phyloP scores from a whole-genome alignment of 2,329 filamentous ascomycete genomes.

The Hymenoscyphus fraxineus region DNA sequence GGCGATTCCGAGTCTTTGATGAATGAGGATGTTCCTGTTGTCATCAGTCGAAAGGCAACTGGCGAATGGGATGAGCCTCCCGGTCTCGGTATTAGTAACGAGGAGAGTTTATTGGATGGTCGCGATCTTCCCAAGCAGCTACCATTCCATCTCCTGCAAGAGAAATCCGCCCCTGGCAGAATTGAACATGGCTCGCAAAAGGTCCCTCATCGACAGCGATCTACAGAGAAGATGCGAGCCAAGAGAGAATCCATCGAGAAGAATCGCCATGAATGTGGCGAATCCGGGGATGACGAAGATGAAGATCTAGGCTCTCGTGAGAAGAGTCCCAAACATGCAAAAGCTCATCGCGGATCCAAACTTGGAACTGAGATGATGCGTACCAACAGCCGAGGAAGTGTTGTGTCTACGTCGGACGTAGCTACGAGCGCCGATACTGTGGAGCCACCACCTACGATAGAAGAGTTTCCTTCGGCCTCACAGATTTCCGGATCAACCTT shows the following conservation, averaged over 20 bases:
- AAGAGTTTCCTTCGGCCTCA: slow-evolving; percentile 27
- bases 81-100: slow-evolving; percentile 73
- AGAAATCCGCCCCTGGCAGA: slow-evolving; percentile 62
- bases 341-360: slow-evolving; percentile 73
- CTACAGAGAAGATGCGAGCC: slow-evolving; percentile 68
- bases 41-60: slow-evolving; percentile 67
- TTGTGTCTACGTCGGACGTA: slow-evolving; percentile 38
- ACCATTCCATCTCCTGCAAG: slow-evolving; percentile 53
- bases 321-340: slow-evolving; percentile 47
- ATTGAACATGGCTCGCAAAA: slow-evolving; percentile 42
- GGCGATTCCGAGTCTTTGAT: slow-evolving; percentile 78
- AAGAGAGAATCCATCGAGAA: slow-evolving; percentile 75
- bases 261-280: slow-evolving; percentile 67
- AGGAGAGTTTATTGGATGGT: slow-evolving; percentile 38
- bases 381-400: slow-evolving; percentile 88
- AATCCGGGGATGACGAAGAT: slow-evolving; percentile 93
- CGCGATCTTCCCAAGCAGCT: slow-evolving; percentile 39
- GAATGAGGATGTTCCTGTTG: slow-evolving; percentile 73
- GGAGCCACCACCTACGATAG: slow-evolving; percentile 30
- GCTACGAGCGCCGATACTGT: slow-evolving; percentile 24
- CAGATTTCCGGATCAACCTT: slow-evolving; percentile 27
- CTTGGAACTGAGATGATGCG: slow-evolving; percentile 97
- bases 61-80: slow-evolving; percentile 78
- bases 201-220: slow-evolving; percentile 53
- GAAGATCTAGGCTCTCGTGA: slow-evolving; percentile 67